phyloP scores from a whole-genome alignment of 2,329 filamentous ascomycete genomes.

The Mycosphaerella sp. region DNA sequence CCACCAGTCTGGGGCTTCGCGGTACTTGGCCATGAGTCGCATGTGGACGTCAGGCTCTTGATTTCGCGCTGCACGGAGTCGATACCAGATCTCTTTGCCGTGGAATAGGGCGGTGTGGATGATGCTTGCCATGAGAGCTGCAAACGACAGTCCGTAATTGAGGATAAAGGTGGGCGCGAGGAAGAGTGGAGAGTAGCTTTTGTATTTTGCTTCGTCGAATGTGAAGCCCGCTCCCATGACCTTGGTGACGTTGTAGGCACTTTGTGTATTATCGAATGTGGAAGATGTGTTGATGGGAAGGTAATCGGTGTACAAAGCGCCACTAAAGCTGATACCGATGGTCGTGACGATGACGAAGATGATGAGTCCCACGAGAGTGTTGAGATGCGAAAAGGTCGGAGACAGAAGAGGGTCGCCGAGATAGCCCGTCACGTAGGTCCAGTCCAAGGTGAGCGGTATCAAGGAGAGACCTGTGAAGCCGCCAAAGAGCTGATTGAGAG shows the following conservation, averaged over 20 bases:
- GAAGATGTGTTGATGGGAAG: conserved; percentile 78
- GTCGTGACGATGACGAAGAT: conserved; percentile 56
- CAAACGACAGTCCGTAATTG: conserved; percentile 81
- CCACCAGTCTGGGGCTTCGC: conserved; percentile 74
- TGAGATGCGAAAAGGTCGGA: conserved; percentile 71
- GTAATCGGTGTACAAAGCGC: conserved; percentile 72
- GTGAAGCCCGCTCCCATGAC: conserved; percentile 72
- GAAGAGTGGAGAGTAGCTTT: conserved; percentile 76
- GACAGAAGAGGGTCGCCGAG: conserved; percentile 39
- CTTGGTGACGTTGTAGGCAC: conserved; percentile 71
- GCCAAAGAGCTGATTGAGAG: conserved; percentile 77
- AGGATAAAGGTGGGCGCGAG: conserved; percentile 81
- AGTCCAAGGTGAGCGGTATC: conserved; percentile 81
- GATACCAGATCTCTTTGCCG: conserved; percentile 70
- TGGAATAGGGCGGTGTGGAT: conserved; percentile 82
- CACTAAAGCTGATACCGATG: conserved; percentile 74
- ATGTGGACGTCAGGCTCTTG: conserved; percentile 67
- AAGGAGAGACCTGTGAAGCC: conserved; percentile 76
- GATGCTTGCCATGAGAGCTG: conserved; percentile 68
- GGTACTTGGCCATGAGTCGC: conserved; percentile 72
- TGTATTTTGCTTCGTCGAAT: conserved; percentile 70
- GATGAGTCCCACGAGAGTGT: conserved; percentile 45
- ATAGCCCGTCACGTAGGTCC: conserved; percentile 54
- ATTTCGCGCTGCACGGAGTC: conserved; percentile 54
- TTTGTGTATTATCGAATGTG: conserved; percentile 78